A percentile compares a stretch with the other conserved stretches of the same genome.
These are phyloP conservation scores for Giardia duodenalis DNA, from an alignment of 208 protist species.

Conservation along the genomic window DNA sequence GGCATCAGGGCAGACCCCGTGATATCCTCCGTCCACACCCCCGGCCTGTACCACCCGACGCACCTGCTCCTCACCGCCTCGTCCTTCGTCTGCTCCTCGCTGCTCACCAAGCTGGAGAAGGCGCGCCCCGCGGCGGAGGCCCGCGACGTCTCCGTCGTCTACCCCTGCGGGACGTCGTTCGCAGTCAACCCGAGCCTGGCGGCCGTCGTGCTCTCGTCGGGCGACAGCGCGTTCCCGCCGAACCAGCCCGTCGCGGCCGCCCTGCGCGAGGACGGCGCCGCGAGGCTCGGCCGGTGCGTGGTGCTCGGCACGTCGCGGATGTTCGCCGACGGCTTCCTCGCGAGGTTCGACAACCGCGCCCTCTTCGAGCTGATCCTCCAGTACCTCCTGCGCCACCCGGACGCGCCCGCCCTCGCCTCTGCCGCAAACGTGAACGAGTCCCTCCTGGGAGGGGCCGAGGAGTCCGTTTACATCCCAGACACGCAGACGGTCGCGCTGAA, in stretches of 20 bases:
- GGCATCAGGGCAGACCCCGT: not conserved
- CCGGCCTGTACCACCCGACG: conserved; percentile 23
- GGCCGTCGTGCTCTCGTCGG: not conserved
- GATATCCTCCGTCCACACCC: not conserved
- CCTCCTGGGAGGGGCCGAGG: not conserved
- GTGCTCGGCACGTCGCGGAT: not conserved
- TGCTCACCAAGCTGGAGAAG: conserved; percentile 18
- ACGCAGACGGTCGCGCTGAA: not conserved
- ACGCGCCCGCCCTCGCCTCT: not conserved
- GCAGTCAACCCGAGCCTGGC: not conserved
- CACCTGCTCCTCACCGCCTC: not conserved
- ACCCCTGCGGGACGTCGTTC: conserved; percentile 14
- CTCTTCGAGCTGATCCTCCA: not conserved
- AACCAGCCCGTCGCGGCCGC: not conserved
- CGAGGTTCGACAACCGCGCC: conserved; percentile 14
- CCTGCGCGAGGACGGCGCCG: not conserved
- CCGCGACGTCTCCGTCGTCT: not conserved
- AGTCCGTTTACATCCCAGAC: conserved; percentile 16
- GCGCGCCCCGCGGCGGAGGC: not conserved
- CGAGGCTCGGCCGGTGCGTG: not conserved
- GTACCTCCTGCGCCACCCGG: not conserved
- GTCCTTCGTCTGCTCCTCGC: not conserved
- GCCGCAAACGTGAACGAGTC: not conserved
- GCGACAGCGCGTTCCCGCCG: not conserved
- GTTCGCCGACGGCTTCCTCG: not conserved